phyloP scores from a whole-genome alignment of 2,329 filamentous ascomycete genomes.

The Plectosphaerella plurivora region DNA sequence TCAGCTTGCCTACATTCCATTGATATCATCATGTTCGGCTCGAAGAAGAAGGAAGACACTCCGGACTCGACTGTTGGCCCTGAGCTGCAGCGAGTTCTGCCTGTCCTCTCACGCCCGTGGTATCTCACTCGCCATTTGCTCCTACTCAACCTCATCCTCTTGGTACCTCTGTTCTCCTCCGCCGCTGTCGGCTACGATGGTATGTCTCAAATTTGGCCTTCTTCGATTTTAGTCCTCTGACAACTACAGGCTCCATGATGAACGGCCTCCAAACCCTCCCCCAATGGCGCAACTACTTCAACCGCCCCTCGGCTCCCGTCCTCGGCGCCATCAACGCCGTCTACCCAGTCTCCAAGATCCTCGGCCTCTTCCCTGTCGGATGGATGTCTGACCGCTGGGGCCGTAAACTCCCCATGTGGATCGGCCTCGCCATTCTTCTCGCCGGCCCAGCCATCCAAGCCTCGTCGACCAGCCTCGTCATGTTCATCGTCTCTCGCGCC shows the following conservation, averaged over 20 bases:
- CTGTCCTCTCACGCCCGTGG: conserved; percentile 34
- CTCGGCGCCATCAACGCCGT: conserved; percentile 11
- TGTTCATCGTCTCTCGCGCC: conserved; percentile 28
- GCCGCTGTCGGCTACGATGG: conserved; percentile 40
- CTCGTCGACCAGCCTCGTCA: conserved; percentile 13
- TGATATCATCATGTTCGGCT: background rate
- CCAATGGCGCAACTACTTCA: conserved; percentile 31
- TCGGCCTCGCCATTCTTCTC: conserved; percentile 23
- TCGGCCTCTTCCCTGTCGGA: conserved; percentile 3
- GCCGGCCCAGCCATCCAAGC: conserved; percentile 24
- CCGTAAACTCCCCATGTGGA: conserved; percentile 25
- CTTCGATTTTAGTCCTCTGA: background rate
- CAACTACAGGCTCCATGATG: conserved; percentile 26
- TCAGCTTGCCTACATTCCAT: too few species aligned
- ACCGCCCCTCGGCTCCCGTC: conserved; percentile 1
- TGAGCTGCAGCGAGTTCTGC: conserved; percentile 25
- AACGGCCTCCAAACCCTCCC: conserved; percentile 32
- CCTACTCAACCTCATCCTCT: conserved; percentile 35
- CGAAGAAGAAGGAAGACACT: conserved; percentile 2
- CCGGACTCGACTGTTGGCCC: conserved; percentile 5
- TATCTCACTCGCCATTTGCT: conserved; percentile 35
- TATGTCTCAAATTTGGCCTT: conserved; percentile 6
- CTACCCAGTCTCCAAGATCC: conserved; percentile 9
- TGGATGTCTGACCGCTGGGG: conserved; percentile 29
- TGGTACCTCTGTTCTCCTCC: conserved; percentile 37